Percentiles rank a stretch among this genome's conserved stretches.
These are phyloP conservation scores for Leccinum longicurvipes DNA, from an alignment of 768 basidiomycete species.

Conservation along the genomic window DNA sequence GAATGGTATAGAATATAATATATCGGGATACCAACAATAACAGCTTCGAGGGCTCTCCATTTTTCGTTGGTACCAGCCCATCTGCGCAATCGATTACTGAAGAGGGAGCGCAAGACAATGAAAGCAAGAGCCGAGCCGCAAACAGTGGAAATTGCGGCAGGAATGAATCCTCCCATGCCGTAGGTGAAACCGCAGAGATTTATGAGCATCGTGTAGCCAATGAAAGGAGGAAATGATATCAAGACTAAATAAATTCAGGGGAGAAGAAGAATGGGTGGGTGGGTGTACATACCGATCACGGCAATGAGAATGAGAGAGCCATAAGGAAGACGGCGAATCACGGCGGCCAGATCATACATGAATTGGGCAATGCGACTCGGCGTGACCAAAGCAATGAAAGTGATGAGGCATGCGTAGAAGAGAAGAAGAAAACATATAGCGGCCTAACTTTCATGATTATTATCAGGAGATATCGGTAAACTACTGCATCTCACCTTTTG, in stretches of 20 bases:
- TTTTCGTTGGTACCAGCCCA: slow-evolving; percentile 65
- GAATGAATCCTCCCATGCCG: slow-evolving; percentile 71
- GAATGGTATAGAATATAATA: neutral
- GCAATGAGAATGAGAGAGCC: slow-evolving; percentile 59
- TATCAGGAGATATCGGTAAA: slow-evolving; percentile 7
- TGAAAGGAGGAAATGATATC: slow-evolving; percentile 32
- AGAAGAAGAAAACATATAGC: slow-evolving; percentile 54
- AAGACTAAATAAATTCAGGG: slow-evolving; percentile 19
- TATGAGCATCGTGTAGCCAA: slow-evolving; percentile 32
- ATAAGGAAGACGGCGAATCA: slow-evolving; percentile 52
- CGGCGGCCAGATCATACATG: slow-evolving; percentile 64
- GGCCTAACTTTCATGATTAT: slow-evolving; percentile 31
- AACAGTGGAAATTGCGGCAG: slow-evolving; percentile 60
- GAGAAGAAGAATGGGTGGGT: slow-evolving; percentile 52
- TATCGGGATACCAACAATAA: slow-evolving; percentile 50
- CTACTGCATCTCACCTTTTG: slow-evolving; percentile 46
- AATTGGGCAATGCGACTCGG: slow-evolving; percentile 67
- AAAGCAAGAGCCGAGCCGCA: slow-evolving; percentile 65
- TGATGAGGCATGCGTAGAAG: slow-evolving; percentile 50
- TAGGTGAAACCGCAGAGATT: slow-evolving; percentile 82
- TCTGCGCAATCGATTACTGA: slow-evolving; percentile 49
- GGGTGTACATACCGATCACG: slow-evolving; percentile 53
- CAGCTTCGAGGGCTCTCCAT: slow-evolving; percentile 75
- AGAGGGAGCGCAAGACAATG: slow-evolving; percentile 54
- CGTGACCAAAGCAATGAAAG: slow-evolving; percentile 49